A percentile compares a stretch with the other conserved stretches of the same genome.
Conservation (phyloP, 75 land plant species). For the Larix kaempferi region DNA sequence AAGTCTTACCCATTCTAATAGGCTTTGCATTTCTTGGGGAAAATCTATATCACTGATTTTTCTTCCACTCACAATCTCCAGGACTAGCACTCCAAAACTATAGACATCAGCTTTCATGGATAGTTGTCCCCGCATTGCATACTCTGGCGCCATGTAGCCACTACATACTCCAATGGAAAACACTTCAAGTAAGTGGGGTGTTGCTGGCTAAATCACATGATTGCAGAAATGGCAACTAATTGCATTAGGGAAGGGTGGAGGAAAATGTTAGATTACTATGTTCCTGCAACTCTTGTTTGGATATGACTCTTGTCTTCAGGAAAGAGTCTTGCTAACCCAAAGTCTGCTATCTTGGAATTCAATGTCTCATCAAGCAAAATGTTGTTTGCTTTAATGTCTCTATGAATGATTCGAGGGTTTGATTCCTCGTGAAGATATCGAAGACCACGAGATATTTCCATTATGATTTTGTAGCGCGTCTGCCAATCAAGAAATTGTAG, state of each 20-base stretch:
- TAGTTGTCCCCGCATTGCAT: no score
- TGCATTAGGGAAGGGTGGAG: no score
- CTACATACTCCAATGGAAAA: no score
- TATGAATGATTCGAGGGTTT: background rate
- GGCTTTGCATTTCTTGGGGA: background rate
- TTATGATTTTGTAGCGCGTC: background rate
- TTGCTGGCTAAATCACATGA: no score
- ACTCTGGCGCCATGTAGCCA: no score
- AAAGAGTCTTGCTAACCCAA: background rate
- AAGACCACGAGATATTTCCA: background rate
- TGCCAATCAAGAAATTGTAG: background rate
- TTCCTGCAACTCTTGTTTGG: background rate
- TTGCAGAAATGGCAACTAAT: no score
- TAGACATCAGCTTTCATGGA: background rate
- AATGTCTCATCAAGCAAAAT: background rate
- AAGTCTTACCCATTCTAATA: background rate
- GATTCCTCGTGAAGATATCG: background rate
- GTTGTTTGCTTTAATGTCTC: background rate
- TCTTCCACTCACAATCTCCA: slow-evolving; percentile 9
- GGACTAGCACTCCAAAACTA: slow-evolving; percentile 10
- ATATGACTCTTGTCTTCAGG: background rate
- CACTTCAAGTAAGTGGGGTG: no score
- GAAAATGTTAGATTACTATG: background rate
- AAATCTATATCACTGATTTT: background rate
- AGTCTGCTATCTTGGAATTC: background rate